Percentiles rank a stretch among this genome's conserved stretches.
These are phyloP conservation scores for Malassezia caprae DNA, from an alignment of 1,284 basidiomycete genomes.

Conservation along the genomic window DNA sequence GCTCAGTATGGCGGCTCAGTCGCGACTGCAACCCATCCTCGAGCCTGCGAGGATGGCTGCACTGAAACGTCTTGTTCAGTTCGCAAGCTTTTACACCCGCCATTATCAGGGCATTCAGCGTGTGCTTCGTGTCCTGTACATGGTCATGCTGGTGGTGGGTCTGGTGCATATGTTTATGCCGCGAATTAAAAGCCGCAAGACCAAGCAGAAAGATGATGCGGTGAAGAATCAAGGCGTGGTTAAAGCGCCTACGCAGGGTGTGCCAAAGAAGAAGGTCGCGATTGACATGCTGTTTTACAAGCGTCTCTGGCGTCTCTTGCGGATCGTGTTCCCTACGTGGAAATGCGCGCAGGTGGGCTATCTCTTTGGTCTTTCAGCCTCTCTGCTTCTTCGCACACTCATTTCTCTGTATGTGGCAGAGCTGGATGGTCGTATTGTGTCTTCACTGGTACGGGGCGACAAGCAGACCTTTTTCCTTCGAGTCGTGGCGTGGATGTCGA, in stretches of 20 bases:
- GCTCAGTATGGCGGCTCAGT: slow-evolving; percentile 34
- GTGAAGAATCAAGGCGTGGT: not conserved
- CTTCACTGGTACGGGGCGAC: slow-evolving; percentile 80
- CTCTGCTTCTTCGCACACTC: slow-evolving; percentile 77
- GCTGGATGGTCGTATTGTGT: slow-evolving; percentile 82
- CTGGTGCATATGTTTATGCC: slow-evolving; percentile 26
- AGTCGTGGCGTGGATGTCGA: slow-evolving; percentile 76
- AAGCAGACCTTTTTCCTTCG: slow-evolving; percentile 70
- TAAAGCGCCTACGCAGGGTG: not conserved
- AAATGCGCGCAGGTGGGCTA: slow-evolving; percentile 76
- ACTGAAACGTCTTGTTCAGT: slow-evolving; percentile 27
- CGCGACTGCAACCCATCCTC: slow-evolving; percentile 24
- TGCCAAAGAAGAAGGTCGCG: slow-evolving; percentile 49
- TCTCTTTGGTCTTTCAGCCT: slow-evolving; percentile 72
- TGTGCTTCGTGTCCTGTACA: slow-evolving; percentile 28
- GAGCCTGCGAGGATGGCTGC: slow-evolving; percentile 33
- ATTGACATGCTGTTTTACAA: slow-evolving; percentile 83
- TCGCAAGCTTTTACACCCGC: slow-evolving; percentile 28
- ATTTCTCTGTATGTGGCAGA: slow-evolving; percentile 91
- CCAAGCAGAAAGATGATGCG: not conserved
- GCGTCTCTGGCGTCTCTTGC: slow-evolving; percentile 64
- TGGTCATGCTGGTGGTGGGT: slow-evolving; percentile 26
- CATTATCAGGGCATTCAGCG: slow-evolving; percentile 39
- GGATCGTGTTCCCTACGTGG: slow-evolving; percentile 78
- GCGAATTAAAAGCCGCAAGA: slow-evolving; percentile 11